phyloP scores from a whole-genome alignment of 176 grass and related monocot genomes.

The Oryza australiensis region DNA sequence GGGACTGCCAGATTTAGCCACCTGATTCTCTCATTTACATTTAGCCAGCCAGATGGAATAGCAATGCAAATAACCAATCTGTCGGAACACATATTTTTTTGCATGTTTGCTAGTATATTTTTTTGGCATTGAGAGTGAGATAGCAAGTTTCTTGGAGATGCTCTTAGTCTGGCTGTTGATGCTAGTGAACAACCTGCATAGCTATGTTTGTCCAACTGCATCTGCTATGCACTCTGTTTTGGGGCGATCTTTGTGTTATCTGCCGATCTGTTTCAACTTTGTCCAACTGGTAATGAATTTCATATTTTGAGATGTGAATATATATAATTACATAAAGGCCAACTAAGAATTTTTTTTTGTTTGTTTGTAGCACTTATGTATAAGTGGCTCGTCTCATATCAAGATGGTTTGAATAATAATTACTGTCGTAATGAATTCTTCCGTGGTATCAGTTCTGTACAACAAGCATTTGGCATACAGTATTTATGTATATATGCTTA shows the following conservation, averaged over 20 bases:
- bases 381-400: background rate
- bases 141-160: too few species aligned
- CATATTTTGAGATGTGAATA: background rate
- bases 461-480: background rate
- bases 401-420: background rate
- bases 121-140: too few species aligned
- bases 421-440: background rate
- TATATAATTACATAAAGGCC: too few species aligned
- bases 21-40: too few species aligned
- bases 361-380: background rate
- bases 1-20: too few species aligned
- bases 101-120: too few species aligned
- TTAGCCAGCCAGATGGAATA: too few species aligned
- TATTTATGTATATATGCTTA: background rate
- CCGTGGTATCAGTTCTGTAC: background rate
- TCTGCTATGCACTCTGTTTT: background rate
- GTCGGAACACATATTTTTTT: too few species aligned
- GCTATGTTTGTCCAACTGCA: background rate
- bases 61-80: too few species aligned
- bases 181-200: background rate
- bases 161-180: background rate
- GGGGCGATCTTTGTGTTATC: too few species aligned
- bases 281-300: background rate
- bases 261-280: too few species aligned
- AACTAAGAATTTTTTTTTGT: background rate